A percentile compares a stretch with the other conserved stretches of the same genome.
These are phyloP conservation scores for Mycena amicta DNA, from an alignment of 768 basidiomycete species.

Conservation along the genomic window DNA sequence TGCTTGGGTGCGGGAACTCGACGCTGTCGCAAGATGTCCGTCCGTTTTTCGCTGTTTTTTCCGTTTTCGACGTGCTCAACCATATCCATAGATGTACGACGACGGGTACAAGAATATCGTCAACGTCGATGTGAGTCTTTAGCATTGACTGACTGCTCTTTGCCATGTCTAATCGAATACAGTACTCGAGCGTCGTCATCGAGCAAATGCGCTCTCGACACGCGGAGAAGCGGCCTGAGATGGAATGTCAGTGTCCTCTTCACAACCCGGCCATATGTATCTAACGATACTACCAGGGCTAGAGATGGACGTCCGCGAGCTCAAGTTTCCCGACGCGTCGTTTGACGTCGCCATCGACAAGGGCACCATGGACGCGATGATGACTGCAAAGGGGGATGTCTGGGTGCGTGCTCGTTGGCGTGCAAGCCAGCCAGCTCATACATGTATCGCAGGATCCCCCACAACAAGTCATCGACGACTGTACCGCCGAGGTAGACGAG, in stretches of 20 bases:
- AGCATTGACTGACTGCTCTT: too few species aligned
- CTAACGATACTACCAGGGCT: constrained; percentile 52
- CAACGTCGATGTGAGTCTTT: constrained; percentile 69
- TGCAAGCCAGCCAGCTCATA: neutral
- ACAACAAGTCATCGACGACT: constrained; percentile 66
- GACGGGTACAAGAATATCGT: constrained; percentile 82
- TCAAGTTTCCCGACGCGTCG: constrained; percentile 58
- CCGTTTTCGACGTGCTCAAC: neutral
- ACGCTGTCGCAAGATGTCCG: constrained; percentile 75
- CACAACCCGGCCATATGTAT: neutral
- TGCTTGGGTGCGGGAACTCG: constrained; percentile 87
- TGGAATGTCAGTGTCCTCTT: constrained; percentile 58
- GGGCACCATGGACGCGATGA: constrained; percentile 92
- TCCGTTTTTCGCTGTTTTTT: neutral
- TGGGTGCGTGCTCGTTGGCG: constrained; percentile 56
- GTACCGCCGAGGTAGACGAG: constrained; percentile 77
- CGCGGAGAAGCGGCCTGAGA: constrained; percentile 51
- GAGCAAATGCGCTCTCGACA: constrained; percentile 71
- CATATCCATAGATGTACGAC: constrained; percentile 72
- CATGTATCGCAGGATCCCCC: constrained; percentile 64
- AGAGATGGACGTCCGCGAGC: constrained; percentile 79
- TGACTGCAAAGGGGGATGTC: constrained; percentile 79
- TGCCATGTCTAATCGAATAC: too few species aligned
- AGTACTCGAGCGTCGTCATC: constrained; percentile 80
- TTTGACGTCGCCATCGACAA: constrained; percentile 89